These are phyloP conservation scores for Coemansia interrupta DNA, from an alignment of 192 early-diverging fungal species.

Conservation along the genomic window DNA sequence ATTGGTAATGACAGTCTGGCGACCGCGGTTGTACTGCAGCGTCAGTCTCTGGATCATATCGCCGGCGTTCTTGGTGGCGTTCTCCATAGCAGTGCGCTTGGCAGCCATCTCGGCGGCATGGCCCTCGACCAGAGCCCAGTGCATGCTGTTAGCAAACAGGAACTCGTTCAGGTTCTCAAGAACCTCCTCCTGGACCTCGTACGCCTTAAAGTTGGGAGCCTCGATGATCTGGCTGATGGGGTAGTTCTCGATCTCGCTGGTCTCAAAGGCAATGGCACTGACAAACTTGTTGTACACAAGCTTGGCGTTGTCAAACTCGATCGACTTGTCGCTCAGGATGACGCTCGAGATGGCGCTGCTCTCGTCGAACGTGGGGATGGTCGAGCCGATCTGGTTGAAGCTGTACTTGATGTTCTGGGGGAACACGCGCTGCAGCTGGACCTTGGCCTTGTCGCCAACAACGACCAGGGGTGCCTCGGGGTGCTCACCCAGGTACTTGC, in stretches of 20 bases:
- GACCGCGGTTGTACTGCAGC: conserved; percentile 93
- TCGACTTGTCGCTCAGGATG: conserved; percentile 61
- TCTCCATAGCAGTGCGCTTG: conserved; percentile 98
- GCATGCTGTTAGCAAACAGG: conserved; percentile 87
- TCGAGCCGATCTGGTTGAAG: conserved; percentile 92
- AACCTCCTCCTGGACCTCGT: conserved; percentile 87
- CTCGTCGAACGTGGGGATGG: conserved; percentile 84
- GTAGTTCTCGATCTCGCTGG: conserved; percentile 56
- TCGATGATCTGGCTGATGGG: conserved; percentile 67
- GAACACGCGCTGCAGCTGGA: conserved; percentile 77
- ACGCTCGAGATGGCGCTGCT: conserved; percentile 76
- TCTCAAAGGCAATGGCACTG: conserved; percentile 92
- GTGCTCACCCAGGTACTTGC: conserved; percentile 59
- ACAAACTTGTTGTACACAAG: conserved; percentile 94
- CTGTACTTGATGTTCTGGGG: conserved; percentile 73
- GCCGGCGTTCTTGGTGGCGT: conserved; percentile 98
- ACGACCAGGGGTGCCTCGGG: conserved; percentile 63
- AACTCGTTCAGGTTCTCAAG: conserved; percentile 90
- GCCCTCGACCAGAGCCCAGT: conserved; percentile 95
- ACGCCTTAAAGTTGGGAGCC: conserved; percentile 79
- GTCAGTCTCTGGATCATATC: conserved; percentile 97
- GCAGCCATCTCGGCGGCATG: conserved; percentile 94
- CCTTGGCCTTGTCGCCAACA: conserved; percentile 91
- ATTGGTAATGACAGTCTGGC: conserved; percentile 98
- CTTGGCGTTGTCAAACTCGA: conserved; percentile 65